These are phyloP conservation scores for Didymella exigua DNA, from an alignment of 2,329 filamentous ascomycete species.

Conservation along the genomic window DNA sequence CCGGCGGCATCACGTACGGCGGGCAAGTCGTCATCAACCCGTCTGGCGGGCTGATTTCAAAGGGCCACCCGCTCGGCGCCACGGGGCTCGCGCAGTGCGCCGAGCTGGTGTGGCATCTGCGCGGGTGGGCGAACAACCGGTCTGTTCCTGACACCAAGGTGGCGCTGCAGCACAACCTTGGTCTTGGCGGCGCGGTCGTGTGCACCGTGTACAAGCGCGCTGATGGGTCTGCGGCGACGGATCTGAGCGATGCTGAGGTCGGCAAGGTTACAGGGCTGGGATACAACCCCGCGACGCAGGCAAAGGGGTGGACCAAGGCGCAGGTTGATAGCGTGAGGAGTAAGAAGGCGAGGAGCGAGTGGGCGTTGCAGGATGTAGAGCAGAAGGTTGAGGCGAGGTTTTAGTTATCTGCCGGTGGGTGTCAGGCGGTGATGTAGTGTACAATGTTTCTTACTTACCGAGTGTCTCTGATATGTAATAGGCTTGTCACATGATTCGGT, in stretches of 20 bases:
- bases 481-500: too few relatives aligned
- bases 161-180: constrained; percentile 90
- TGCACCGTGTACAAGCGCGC: constrained; percentile 87
- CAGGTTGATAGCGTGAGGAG: constrained; percentile 73
- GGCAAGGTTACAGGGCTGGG: constrained; percentile 72
- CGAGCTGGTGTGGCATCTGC: constrained; percentile 92
- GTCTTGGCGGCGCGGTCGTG: constrained; percentile 87
- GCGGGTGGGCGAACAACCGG: constrained; percentile 95
- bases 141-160: constrained; percentile 69
- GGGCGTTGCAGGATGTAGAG: constrained; percentile 77
- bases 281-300: constrained; percentile 90
- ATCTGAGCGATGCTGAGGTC: constrained; percentile 67
- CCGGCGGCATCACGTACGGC: constrained; percentile 90
- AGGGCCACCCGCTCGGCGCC: constrained; percentile 92
- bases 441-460: neutral
- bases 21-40: constrained; percentile 85
- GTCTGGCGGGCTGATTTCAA: constrained; percentile 91
- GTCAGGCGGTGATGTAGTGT: neutral
- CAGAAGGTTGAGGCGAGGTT: constrained; percentile 76
- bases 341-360: constrained; percentile 69
- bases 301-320: constrained; percentile 81
- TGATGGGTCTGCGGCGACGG: constrained; percentile 70
- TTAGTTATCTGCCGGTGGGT: constrained; percentile 36
- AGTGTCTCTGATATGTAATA: too few relatives aligned
- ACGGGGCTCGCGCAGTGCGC: constrained; percentile 96